A percentile compares a stretch with the other conserved stretches of the same genome.
Conservation (phyloP, 192 early-diverging fungal species). For the Rhizophlyctis rosea region DNA sequence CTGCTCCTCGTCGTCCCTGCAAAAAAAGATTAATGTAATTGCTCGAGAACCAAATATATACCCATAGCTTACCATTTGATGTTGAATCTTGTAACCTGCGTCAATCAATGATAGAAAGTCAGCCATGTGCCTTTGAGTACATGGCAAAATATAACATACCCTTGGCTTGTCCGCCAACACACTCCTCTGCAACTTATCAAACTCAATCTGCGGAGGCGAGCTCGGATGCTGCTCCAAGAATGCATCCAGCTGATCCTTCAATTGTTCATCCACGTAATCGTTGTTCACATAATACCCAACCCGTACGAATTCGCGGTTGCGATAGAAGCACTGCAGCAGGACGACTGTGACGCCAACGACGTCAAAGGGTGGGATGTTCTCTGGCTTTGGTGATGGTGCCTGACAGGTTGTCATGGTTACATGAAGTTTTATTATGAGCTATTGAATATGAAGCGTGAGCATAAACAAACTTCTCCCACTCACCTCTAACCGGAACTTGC, state of each 20-base stretch:
- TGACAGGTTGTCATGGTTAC: too few species aligned
- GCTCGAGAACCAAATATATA: too few species aligned
- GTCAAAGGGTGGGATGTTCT: slow-evolving; percentile 75
- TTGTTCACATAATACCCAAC: slow-evolving; percentile 99
- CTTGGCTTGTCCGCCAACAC: slow-evolving; percentile 90
- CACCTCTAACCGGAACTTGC: slow-evolving; percentile 92
- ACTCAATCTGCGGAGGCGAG: slow-evolving; percentile 66
- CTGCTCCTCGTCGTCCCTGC: too few species aligned
- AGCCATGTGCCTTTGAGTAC: too few species aligned
- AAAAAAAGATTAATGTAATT: too few species aligned
- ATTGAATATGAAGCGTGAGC: background rate
- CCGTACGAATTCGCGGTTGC: slow-evolving; percentile 88
- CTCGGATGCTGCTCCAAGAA: slow-evolving; percentile 37
- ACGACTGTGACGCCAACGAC: slow-evolving; percentile 88
- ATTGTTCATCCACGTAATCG: slow-evolving; percentile 81
- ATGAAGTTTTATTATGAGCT: background rate
- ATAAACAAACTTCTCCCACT: background rate
- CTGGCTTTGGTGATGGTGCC: slow-evolving; percentile 57
- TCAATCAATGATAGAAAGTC: too few species aligned
- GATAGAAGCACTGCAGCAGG: slow-evolving; percentile 85
- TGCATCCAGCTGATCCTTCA: slow-evolving; percentile 48
- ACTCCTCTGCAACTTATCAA: slow-evolving; percentile 77
- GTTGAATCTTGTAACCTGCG: too few species aligned
- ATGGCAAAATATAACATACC: slow-evolving; percentile 33
- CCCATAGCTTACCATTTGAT: too few species aligned